Evolutionary conservation across 2,329 filamentous ascomycete species (phyloP).

Genomic region (Ramichloridium luteum): DNA sequence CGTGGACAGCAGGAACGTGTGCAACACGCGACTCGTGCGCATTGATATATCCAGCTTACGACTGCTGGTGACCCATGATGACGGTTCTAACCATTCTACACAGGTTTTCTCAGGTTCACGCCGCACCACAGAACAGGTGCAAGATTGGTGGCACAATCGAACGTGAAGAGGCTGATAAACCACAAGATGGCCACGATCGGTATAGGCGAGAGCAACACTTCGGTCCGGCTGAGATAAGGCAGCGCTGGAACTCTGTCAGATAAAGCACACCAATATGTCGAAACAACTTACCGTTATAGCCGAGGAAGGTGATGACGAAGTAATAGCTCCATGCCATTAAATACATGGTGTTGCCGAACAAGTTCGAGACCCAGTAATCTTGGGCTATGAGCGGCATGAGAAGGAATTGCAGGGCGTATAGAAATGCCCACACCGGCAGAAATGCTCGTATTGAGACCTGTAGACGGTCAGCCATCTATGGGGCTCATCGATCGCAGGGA

Average conservation of each 20-base stretch:
- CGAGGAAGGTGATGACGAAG: conserved; percentile 55
- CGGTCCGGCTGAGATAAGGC: conserved; percentile 55
- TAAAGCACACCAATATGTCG: too few relatives aligned
- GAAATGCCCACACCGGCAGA: conserved; percentile 54
- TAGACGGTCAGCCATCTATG: conserved; percentile 3
- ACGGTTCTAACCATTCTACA: too few relatives aligned
- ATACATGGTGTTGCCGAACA: conserved; percentile 55
- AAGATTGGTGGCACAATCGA: conserved; percentile 39
- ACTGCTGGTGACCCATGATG: too few relatives aligned
- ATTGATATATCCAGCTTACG: too few relatives aligned
- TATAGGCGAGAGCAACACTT: conserved; percentile 51
- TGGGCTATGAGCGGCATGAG: conserved; percentile 49
- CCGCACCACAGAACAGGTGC: conserved; percentile 40
- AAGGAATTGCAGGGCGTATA: conserved; percentile 56
- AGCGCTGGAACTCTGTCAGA: conserved; percentile 34
- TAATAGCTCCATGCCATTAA: conserved; percentile 55
- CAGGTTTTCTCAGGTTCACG: conserved; percentile 32
- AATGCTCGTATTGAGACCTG: conserved; percentile 54
- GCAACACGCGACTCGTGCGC: too few relatives aligned
- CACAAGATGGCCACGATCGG: conserved; percentile 48
- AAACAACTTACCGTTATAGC: conserved; percentile 45
- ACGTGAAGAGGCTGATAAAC: conserved; percentile 40
- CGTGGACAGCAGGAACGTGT: too few relatives aligned
- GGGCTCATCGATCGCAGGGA: background rate
- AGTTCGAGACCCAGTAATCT: conserved; percentile 44